Conservation (phyloP, 2,329 filamentous ascomycete genomes). For the Pseudopyrenochaeta lycopersici region DNA sequence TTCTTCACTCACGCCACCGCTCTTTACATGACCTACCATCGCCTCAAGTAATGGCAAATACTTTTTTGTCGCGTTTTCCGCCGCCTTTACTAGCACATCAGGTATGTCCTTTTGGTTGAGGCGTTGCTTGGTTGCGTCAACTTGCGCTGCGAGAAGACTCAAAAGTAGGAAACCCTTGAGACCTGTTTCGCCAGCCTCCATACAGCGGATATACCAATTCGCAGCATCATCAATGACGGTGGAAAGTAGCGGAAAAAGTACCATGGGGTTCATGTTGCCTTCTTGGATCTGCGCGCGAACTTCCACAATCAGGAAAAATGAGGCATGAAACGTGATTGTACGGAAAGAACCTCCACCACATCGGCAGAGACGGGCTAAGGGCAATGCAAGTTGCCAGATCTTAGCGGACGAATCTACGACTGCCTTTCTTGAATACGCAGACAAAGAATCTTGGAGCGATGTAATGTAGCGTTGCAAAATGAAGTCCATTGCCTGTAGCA, state of each 20-base stretch:
- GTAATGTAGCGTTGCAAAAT: slow-evolving; percentile 39
- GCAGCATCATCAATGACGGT: slow-evolving; percentile 30
- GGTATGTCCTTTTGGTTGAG: slow-evolving; percentile 21
- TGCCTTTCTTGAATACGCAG: slow-evolving; percentile 38
- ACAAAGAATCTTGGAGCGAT: slow-evolving; percentile 29
- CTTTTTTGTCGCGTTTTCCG: slow-evolving; percentile 21
- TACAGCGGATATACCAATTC: slow-evolving; percentile 24
- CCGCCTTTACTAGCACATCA: slow-evolving; percentile 18
- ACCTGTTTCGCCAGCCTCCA: slow-evolving; percentile 41
- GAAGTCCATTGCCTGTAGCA: slow-evolving; percentile 32
- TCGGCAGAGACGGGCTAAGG: slow-evolving; percentile 29
- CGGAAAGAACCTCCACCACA: slow-evolving; percentile 37
- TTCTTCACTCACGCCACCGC: not conserved
- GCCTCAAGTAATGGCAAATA: slow-evolving; percentile 32
- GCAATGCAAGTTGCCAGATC: no score
- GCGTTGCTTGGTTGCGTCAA: slow-evolving; percentile 25
- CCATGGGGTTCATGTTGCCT: slow-evolving; percentile 23
- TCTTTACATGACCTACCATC: slow-evolving; percentile 12
- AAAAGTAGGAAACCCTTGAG: slow-evolving; percentile 40
- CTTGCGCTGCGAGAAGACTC: slow-evolving; percentile 27
- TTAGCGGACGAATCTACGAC: slow-evolving; percentile 37
- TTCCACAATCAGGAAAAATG: slow-evolving; percentile 30
- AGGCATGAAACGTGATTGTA: slow-evolving; percentile 30
- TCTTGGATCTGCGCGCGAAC: slow-evolving; percentile 33
- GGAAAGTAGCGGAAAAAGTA: slow-evolving; percentile 25